Evolutionary conservation across 2,329 filamentous ascomycete genomes (phyloP).

Genomic region (Bipolaris gigantea): DNA sequence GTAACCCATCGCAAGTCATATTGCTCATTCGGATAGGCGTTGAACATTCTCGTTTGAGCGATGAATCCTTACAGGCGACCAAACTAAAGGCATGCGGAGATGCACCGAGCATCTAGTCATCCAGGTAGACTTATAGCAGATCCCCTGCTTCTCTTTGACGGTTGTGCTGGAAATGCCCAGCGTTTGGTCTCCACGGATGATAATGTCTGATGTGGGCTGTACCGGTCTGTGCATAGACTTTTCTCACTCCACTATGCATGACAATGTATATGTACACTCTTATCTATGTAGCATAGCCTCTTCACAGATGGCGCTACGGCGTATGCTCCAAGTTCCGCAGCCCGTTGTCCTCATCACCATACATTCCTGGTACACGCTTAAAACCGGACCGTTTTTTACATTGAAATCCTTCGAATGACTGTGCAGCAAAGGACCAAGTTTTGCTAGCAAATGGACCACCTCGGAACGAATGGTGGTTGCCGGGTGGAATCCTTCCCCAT

Average conservation of each 20-base stretch:
- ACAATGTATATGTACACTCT: not conserved
- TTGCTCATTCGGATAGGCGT: constrained; percentile 26
- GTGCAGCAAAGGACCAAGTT: not conserved
- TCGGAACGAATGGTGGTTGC: not conserved
- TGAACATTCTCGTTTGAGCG: constrained; percentile 18
- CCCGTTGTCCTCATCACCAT: not conserved
- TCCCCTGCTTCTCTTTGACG: not conserved
- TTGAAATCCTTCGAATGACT: no score
- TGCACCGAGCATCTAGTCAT: not conserved
- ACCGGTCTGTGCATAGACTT: not conserved
- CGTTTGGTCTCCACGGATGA: not conserved
- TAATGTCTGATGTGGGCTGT: not conserved
- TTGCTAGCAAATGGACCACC: not conserved
- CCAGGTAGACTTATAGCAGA: not conserved
- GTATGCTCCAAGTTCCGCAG: not conserved
- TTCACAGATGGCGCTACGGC: not conserved
- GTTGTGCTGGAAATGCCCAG: not conserved
- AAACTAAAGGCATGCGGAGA: not conserved
- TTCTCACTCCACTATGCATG: not conserved
- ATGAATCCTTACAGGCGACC: not conserved
- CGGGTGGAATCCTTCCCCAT: not conserved
- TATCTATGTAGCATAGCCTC: not conserved
- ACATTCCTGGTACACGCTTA: not conserved
- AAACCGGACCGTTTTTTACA: not conserved
- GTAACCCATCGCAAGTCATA: constrained; percentile 28